Percentiles rank a stretch among this genome's conserved stretches.
These are phyloP conservation scores for Trametopsis cervina DNA, from an alignment of 768 basidiomycete genomes.

Conservation along the genomic window DNA sequence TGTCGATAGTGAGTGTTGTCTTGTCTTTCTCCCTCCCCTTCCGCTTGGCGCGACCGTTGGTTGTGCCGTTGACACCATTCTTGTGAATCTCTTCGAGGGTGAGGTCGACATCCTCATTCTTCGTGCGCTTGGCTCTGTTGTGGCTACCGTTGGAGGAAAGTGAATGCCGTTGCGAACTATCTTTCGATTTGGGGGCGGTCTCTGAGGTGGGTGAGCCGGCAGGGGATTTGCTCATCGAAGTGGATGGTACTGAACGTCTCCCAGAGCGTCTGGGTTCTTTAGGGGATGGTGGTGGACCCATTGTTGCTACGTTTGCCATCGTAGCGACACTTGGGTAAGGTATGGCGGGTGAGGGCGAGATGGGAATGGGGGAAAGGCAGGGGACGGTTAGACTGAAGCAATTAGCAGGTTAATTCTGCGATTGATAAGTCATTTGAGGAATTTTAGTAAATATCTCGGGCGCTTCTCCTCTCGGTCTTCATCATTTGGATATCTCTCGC, in stretches of 20 bases:
- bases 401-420: constrained; percentile 11
- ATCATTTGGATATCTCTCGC: too few species aligned
- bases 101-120: constrained; percentile 72
- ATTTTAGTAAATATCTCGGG: neutral
- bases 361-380: constrained; percentile 12
- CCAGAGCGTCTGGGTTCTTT: constrained; percentile 75
- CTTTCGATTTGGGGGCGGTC: constrained; percentile 25
- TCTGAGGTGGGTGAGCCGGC: constrained; percentile 53
- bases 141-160: constrained; percentile 22
- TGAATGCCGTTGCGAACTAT: constrained; percentile 19
- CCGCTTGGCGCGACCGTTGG: constrained; percentile 47
- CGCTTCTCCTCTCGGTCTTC: neutral
- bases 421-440: constrained; percentile 1
- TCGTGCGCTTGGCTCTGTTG: constrained; percentile 49
- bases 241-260: constrained; percentile 61
- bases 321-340: neutral
- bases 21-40: constrained; percentile 61
- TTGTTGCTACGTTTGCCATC: constrained; percentile 59
- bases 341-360: constrained; percentile 8
- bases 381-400: constrained; percentile 16
- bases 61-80: constrained; percentile 26
- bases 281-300: constrained; percentile 75
- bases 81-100: constrained; percentile 46
- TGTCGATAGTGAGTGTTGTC: constrained; percentile 19
- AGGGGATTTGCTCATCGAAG: constrained; percentile 67